Conservation (phyloP, 441 rosid species). For the Theobroma grandiflorum region DNA sequence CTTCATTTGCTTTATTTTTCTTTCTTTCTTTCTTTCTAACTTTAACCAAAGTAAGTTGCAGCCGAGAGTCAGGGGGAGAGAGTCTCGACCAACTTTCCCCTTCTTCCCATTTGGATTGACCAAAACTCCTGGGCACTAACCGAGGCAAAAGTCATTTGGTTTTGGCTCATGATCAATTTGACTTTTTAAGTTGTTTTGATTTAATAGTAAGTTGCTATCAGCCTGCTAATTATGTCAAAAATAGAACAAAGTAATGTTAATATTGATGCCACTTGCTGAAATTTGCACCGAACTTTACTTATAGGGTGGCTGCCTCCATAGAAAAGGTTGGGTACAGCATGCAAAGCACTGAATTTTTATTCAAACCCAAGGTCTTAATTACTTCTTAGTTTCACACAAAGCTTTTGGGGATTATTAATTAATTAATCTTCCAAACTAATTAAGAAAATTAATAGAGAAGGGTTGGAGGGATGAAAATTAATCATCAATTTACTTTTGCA, state of each 20-base stretch:
- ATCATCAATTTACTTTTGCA: not conserved
- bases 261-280: not conserved
- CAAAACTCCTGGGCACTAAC: not conserved
- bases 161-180: not conserved
- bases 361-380: not conserved
- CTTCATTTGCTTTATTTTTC: not conserved
- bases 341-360: not conserved
- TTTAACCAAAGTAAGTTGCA: conserved; percentile 27
- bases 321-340: not conserved
- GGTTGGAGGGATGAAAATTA: not conserved
- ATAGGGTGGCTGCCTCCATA: not conserved
- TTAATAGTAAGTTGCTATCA: not conserved
- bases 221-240: not conserved
- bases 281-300: not conserved
- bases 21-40: not conserved
- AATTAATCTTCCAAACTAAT: not conserved
- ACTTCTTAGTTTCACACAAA: not conserved
- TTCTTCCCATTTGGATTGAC: not conserved
- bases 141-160: not conserved
- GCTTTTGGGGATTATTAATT: not conserved
- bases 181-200: not conserved
- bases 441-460: not conserved
- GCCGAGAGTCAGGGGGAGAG: not conserved
- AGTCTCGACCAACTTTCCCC: not conserved
- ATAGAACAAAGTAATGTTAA: no score